Evolutionary conservation across 176 grass and related monocot species (phyloP).

Genomic region (Bonia amplexicaulis): DNA sequence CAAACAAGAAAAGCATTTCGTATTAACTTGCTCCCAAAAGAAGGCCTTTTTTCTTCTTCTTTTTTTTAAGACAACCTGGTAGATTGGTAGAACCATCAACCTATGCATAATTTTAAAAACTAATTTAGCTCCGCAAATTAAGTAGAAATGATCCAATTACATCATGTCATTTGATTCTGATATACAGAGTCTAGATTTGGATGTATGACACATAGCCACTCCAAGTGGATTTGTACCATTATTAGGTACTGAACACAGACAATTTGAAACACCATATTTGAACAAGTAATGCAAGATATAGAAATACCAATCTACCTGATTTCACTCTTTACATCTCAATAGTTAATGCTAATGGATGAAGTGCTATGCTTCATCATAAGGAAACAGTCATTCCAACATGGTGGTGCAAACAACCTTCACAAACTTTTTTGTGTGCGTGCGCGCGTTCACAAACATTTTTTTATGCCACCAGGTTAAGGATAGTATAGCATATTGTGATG

Average conservation of each 20-base stretch:
- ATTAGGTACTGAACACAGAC: background rate
- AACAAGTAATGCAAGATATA: background rate
- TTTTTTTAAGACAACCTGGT: background rate
- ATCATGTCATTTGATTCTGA: background rate
- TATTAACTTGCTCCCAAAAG: constrained; percentile 5
- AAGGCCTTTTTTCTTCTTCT: background rate
- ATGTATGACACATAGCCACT: background rate
- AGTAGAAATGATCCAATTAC: background rate
- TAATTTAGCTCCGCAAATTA: background rate
- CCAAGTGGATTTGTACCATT: background rate
- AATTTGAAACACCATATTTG: background rate
- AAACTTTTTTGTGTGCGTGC: background rate
- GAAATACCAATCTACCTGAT: background rate
- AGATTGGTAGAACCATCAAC: background rate
- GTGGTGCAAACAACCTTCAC: background rate
- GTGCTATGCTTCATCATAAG: background rate
- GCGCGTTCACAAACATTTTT: background rate
- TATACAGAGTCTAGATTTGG: background rate
- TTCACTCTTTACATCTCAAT: background rate
- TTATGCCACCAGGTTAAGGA: background rate
- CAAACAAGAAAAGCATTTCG: background rate
- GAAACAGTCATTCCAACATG: background rate
- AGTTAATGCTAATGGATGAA: background rate
- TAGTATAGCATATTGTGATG: background rate
- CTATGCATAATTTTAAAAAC: background rate